Evolutionary conservation across 306 rosid species (phyloP).

Genomic region (Fragaria nilgerrensis): DNA sequence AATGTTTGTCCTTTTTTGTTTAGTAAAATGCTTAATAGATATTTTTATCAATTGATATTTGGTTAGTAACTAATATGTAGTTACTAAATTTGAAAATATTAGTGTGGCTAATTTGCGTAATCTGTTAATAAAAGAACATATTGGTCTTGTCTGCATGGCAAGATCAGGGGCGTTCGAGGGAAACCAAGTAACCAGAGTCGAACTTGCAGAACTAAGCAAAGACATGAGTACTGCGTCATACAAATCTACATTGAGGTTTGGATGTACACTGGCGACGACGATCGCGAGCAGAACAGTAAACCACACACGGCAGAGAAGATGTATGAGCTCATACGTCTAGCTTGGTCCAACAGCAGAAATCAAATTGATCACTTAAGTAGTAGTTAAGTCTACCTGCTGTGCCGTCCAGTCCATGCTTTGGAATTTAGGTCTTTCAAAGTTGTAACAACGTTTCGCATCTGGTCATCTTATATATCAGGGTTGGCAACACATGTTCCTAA

Average conservation of each 20-base stretch:
- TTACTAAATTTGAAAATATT: neutral
- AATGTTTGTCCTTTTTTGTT: too few relatives aligned
- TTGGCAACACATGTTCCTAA: neutral
- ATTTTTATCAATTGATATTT: too few relatives aligned
- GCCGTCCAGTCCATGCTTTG: neutral
- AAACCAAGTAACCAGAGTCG: neutral
- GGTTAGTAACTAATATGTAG: too few relatives aligned
- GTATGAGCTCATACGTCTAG: neutral
- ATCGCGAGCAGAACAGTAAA: neutral
- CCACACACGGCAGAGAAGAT: neutral
- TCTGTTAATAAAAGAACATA: neutral
- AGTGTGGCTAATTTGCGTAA: neutral
- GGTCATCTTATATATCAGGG: neutral
- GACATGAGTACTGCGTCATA: too few relatives aligned
- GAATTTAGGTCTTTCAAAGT: neutral
- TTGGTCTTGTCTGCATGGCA: neutral
- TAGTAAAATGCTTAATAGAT: too few relatives aligned
- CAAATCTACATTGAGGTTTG: too few relatives aligned
- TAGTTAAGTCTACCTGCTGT: neutral
- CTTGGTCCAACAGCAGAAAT: neutral
- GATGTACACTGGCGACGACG: neutral
- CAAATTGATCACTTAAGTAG: neutral
- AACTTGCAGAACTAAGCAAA: neutral
- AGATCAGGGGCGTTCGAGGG: neutral
- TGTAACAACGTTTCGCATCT: constrained; percentile 3